Evolutionary conservation across 768 basidiomycete species (phyloP).

Genomic region (Neoboletus magnificus): DNA sequence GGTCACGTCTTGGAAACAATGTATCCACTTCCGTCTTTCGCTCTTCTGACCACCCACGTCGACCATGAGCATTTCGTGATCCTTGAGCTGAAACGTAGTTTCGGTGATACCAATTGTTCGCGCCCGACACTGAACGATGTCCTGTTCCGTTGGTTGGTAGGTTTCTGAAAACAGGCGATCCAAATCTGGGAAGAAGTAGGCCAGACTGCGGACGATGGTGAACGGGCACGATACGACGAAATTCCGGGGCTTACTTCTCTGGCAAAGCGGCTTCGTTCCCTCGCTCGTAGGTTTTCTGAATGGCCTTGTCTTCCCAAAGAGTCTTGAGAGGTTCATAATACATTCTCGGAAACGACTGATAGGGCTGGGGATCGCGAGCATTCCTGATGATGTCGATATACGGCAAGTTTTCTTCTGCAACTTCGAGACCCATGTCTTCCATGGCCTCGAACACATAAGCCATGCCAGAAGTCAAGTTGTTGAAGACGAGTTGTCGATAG

Average conservation of each 20-base stretch:
- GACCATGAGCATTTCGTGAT: conserved; percentile 88
- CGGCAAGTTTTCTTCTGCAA: conserved; percentile 56
- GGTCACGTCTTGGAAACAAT: conserved; percentile 93
- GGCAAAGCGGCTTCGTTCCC: conserved; percentile 91
- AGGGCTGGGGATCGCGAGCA: conserved; percentile 70
- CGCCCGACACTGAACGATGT: conserved; percentile 82
- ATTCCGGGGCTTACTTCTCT: conserved; percentile 64
- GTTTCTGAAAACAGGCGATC: conserved; percentile 73
- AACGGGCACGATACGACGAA: not conserved
- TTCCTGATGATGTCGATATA: conserved; percentile 63
- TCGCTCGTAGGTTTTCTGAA: conserved; percentile 72
- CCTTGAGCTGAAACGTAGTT: conserved; percentile 75
- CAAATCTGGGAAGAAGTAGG: conserved; percentile 76
- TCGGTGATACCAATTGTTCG: conserved; percentile 91
- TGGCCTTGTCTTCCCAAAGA: conserved; percentile 75
- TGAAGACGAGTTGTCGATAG: conserved; percentile 89
- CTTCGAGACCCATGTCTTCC: conserved; percentile 81
- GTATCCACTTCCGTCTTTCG: conserved; percentile 91
- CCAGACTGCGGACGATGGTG: conserved; percentile 41
- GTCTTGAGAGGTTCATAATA: conserved; percentile 64
- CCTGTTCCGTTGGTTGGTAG: conserved; percentile 78
- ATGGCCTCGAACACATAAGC: conserved; percentile 80
- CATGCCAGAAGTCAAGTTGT: conserved; percentile 87
- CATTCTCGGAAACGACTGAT: conserved; percentile 70
- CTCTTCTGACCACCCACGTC: conserved; percentile 94